phyloP scores from a whole-genome alignment of 169 alveolate species.

The Plasmodium sp. region DNA sequence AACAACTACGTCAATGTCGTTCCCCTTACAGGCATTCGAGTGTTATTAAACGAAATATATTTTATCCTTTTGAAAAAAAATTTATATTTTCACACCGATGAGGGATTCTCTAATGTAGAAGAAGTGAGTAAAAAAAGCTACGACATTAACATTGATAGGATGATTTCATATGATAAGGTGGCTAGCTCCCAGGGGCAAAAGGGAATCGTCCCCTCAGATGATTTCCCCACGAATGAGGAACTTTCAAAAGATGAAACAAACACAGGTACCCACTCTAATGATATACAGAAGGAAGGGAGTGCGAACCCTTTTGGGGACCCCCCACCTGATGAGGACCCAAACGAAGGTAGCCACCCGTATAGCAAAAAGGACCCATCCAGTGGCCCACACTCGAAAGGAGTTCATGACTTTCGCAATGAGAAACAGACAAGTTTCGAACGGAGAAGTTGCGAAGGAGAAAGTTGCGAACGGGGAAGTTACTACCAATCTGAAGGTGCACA shows the following conservation, averaged over 20 bases:
- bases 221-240: background rate
- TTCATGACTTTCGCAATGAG: background rate
- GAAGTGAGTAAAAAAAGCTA: slow-evolving; percentile 3
- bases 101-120: background rate
- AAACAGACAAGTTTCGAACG: background rate
- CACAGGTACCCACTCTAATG: background rate
- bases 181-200: background rate
- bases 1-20: slow-evolving; percentile 68
- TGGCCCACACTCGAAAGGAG: background rate
- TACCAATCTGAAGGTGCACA: background rate
- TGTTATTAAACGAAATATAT: slow-evolving; percentile 69
- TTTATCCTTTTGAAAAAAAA: slow-evolving; percentile 64
- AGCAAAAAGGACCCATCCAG: background rate
- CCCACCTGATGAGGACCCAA: background rate
- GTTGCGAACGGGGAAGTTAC: background rate
- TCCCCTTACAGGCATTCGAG: slow-evolving; percentile 70
- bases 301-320: background rate
- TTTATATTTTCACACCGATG: slow-evolving; percentile 69
- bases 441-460: background rate
- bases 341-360: background rate
- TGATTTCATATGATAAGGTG: slow-evolving; percentile 8
- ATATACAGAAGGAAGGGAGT: background rate
- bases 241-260: background rate
- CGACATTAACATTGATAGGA: slow-evolving; percentile 46
- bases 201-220: background rate